Conservation (phyloP, 2,329 filamentous ascomycete species). For the Claviceps lovelessii region DNA sequence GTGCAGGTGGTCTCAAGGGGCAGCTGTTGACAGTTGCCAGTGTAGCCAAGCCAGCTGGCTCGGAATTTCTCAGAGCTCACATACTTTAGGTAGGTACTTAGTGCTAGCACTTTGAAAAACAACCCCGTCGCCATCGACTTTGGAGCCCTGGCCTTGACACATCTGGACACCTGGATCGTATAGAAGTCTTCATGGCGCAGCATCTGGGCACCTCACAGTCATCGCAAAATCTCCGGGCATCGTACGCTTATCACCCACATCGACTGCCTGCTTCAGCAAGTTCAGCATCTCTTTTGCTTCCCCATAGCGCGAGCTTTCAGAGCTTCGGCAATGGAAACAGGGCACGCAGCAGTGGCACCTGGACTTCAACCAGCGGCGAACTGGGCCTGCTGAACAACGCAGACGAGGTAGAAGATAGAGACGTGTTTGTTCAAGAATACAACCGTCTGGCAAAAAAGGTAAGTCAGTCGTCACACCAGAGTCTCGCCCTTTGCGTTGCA, state of each 20-base stretch:
- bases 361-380: constrained; percentile 42
- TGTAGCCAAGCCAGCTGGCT: background rate
- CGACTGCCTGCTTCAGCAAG: constrained; percentile 14
- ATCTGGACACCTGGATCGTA: background rate
- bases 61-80: background rate
- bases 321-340: constrained; percentile 10
- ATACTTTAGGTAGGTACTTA: background rate
- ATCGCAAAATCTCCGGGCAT: constrained; percentile 9
- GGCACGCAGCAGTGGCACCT: constrained; percentile 36
- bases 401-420: constrained; percentile 35
- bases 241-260: constrained; percentile 5
- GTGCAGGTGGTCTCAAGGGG: background rate
- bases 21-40: background rate
- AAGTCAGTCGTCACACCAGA: background rate
- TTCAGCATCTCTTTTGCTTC: constrained; percentile 12
- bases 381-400: constrained; percentile 30
- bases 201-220: constrained; percentile 7
- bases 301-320: constrained; percentile 14
- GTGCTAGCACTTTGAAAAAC: background rate
- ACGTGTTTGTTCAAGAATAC: constrained; percentile 40
- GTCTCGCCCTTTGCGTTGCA: background rate
- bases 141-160: background rate
- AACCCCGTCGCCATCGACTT: background rate
- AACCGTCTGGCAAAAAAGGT: constrained; percentile 47
- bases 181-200: constrained; percentile 12